Conservation (phyloP, 2,329 filamentous ascomycete species). For the Sordariomycetes sp. region DNA sequence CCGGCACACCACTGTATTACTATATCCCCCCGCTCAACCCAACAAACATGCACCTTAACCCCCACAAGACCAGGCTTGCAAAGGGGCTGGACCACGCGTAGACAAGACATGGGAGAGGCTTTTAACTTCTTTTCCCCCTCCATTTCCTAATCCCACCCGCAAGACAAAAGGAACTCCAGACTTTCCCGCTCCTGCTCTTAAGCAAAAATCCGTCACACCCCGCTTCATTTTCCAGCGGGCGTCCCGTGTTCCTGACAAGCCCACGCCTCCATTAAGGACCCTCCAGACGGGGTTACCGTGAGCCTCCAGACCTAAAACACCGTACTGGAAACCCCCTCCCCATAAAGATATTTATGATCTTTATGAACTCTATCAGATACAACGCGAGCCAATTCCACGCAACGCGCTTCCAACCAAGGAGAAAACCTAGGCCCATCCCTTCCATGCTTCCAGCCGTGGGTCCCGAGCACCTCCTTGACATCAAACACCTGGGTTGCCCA, state of each 20-base stretch:
- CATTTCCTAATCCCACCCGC: background rate
- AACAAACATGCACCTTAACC: background rate
- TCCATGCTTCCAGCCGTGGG: background rate
- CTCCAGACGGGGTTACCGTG: background rate
- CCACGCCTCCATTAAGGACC: background rate
- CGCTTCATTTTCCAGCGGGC: background rate
- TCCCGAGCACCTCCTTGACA: background rate
- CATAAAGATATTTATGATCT: background rate
- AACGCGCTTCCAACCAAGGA: background rate
- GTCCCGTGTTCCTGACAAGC: background rate
- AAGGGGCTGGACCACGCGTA: no score
- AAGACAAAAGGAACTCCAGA: background rate
- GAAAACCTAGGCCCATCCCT: background rate
- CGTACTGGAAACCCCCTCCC: background rate
- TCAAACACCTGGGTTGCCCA: background rate
- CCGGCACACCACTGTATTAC: background rate
- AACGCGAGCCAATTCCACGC: background rate
- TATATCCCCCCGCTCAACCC: background rate
- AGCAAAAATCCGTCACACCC: background rate
- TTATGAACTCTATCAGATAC: background rate
- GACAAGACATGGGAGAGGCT: background rate
- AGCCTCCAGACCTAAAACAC: background rate
- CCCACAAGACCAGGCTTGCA: background rate
- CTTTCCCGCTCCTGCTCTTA: background rate
- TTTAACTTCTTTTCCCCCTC: background rate